A percentile compares a stretch with the other conserved stretches of the same genome.
Conservation (phyloP, 805 yeast species). For the Yarrowia osloensis region DNA sequence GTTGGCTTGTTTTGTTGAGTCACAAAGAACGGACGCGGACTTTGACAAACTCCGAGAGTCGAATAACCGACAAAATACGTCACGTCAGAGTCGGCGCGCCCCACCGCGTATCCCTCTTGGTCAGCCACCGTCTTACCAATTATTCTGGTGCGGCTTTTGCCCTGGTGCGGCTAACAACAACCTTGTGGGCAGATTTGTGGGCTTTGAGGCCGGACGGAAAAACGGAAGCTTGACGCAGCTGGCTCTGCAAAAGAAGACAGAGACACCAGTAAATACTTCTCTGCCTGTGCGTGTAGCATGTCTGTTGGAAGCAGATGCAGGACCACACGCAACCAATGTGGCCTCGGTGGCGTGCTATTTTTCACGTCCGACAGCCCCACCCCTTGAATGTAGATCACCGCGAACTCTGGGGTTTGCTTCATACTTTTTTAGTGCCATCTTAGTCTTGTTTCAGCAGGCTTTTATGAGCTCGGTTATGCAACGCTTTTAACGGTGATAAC, state of each 20-base stretch:
- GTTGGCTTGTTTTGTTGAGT: slow-evolving; percentile 13
- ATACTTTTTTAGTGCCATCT: not conserved
- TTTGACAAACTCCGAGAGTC: not conserved
- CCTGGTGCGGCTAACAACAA: slow-evolving; percentile 5
- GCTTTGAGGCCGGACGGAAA: not conserved
- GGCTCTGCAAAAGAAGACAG: not conserved
- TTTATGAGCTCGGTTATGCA: not conserved
- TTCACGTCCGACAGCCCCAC: not conserved
- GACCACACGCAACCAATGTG: not conserved
- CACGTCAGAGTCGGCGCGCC: not conserved
- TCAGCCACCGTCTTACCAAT: not conserved
- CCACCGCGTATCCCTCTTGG: not conserved
- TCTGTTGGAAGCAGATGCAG: not conserved
- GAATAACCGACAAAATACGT: not conserved
- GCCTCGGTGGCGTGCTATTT: not conserved
- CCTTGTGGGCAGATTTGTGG: not conserved
- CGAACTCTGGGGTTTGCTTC: slow-evolving; percentile 2
- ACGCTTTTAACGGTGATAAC: not conserved
- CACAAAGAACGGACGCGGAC: slow-evolving; percentile 3
- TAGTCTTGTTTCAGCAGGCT: not conserved
- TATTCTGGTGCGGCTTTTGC: not conserved
- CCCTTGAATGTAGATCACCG: not conserved
- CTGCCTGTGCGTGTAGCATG: not conserved
- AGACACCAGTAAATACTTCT: not conserved
- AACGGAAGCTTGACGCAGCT: not conserved